These are phyloP conservation scores for Clitocybe nebularis DNA, from an alignment of 1,284 basidiomycete species.

Conservation along the genomic window DNA sequence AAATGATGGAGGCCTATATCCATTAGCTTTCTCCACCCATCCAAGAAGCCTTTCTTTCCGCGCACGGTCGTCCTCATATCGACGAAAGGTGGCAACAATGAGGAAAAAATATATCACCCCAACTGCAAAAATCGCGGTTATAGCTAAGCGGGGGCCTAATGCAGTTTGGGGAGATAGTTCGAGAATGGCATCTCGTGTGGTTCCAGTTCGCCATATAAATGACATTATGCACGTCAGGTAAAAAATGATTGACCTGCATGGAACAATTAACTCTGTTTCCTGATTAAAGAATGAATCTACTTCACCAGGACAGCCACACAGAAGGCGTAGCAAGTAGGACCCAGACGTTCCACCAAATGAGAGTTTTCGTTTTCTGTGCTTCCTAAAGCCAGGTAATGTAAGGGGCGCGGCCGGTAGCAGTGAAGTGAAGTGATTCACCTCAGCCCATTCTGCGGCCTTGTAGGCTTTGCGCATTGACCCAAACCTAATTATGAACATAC, in stretches of 20 bases:
- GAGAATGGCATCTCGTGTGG: background rate
- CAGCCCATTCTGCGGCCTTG: constrained; percentile 63
- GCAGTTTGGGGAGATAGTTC: background rate
- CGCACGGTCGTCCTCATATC: constrained; percentile 16
- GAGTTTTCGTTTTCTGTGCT: constrained; percentile 46
- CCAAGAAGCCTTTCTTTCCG: too few relatives aligned
- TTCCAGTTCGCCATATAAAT: background rate
- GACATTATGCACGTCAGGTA: background rate
- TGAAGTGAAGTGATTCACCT: constrained; percentile 34
- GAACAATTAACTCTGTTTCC: too few relatives aligned
- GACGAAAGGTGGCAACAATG: constrained; percentile 11
- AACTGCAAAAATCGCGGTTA: constrained; percentile 13
- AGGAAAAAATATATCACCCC: constrained; percentile 15
- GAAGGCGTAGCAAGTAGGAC: constrained; percentile 52
- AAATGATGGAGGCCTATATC: too few relatives aligned
- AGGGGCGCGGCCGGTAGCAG: background rate
- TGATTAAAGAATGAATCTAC: background rate
- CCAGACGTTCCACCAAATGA: constrained; percentile 71
- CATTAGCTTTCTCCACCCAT: too few relatives aligned
- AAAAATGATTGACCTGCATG: background rate
- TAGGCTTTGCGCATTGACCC: constrained; percentile 63
- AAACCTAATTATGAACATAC: constrained; percentile 68
- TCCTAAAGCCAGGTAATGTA: constrained; percentile 35
- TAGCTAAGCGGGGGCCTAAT: background rate
- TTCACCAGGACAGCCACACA: constrained; percentile 31